Percentiles rank a stretch among this genome's conserved stretches.
These are phyloP conservation scores for Paecilomyces niveus DNA, from an alignment of 2,329 filamentous ascomycete genomes.

Conservation along the genomic window DNA sequence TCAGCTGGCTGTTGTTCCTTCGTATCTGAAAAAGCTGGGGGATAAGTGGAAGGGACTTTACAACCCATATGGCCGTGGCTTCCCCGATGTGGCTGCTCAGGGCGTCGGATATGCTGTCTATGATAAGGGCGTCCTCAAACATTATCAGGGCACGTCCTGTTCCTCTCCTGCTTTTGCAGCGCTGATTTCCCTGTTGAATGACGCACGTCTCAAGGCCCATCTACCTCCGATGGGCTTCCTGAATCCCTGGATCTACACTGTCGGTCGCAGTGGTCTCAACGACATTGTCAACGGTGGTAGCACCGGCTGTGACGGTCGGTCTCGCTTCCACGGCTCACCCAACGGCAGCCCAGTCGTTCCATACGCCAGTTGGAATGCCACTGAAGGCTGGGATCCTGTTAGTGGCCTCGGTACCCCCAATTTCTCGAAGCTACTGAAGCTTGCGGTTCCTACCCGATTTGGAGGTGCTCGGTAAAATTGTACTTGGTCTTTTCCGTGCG, in stretches of 20 bases:
- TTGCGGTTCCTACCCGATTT: slow-evolving; percentile 4
- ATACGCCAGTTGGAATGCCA: slow-evolving; percentile 45
- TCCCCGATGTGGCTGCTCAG: slow-evolving; percentile 36
- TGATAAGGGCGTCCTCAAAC: slow-evolving; percentile 17
- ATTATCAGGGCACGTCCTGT: slow-evolving; percentile 39
- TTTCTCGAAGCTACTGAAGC: slow-evolving; percentile 16
- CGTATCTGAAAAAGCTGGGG: slow-evolving; percentile 24
- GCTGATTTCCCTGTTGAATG: slow-evolving; percentile 57
- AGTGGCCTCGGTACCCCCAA: slow-evolving; percentile 36
- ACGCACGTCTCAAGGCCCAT: slow-evolving; percentile 47
- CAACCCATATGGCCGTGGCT: slow-evolving; percentile 29
- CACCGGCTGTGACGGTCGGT: slow-evolving; percentile 38
- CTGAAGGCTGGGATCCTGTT: slow-evolving; percentile 45
- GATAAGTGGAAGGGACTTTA: slow-evolving; percentile 19
- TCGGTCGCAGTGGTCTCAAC: slow-evolving; percentile 35
- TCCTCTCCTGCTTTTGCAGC: slow-evolving; percentile 53
- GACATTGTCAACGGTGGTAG: slow-evolving; percentile 44
- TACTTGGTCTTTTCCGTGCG: neutral
- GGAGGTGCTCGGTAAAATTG: neutral
- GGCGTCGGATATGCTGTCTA: slow-evolving; percentile 26
- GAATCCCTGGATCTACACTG: slow-evolving; percentile 54
- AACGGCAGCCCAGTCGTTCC: slow-evolving; percentile 35
- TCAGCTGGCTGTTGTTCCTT: slow-evolving; percentile 26
- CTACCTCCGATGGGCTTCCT: slow-evolving; percentile 50
- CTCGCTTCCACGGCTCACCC: slow-evolving; percentile 33